phyloP scores from a whole-genome alignment of 768 basidiomycete species.

The Strobilomyces dryophilus region DNA sequence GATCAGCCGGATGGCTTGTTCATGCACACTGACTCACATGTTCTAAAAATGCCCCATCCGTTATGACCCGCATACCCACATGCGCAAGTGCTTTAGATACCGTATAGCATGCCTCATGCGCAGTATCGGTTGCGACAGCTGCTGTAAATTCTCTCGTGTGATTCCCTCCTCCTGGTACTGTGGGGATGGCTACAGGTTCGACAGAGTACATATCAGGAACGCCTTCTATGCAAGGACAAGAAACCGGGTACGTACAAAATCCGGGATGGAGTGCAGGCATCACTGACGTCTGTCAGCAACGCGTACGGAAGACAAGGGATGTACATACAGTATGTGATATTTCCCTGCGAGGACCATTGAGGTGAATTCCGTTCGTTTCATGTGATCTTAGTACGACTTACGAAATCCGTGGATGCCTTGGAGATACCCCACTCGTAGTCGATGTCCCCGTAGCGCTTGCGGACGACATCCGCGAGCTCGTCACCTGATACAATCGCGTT shows the following conservation, averaged over 20 bases:
- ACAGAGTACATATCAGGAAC: background rate
- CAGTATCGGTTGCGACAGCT: slow-evolving; percentile 52
- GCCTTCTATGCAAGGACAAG: background rate
- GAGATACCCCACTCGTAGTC: slow-evolving; percentile 66
- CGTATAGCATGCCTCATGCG: slow-evolving; percentile 65
- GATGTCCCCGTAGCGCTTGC: slow-evolving; percentile 56
- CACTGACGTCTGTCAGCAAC: slow-evolving; percentile 28
- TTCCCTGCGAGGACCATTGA: slow-evolving; percentile 27
- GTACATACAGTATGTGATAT: slow-evolving; percentile 65
- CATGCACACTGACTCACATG: slow-evolving; percentile 38
- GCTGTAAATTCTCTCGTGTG: slow-evolving; percentile 69
- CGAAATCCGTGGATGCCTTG: slow-evolving; percentile 80
- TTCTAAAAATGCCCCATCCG: slow-evolving; percentile 60
- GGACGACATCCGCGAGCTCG: slow-evolving; percentile 59
- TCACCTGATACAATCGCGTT: slow-evolving; percentile 38
- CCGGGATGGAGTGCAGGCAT: slow-evolving; percentile 73
- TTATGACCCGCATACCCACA: slow-evolving; percentile 62
- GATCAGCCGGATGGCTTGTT: background rate
- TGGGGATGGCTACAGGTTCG: slow-evolving; percentile 62
- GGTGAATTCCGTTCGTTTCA: background rate
- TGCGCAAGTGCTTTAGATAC: slow-evolving; percentile 70
- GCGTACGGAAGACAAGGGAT: background rate
- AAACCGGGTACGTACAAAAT: slow-evolving; percentile 35
- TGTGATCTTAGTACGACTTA: slow-evolving; percentile 33
- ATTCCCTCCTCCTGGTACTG: slow-evolving; percentile 66